Percentiles rank a stretch among this genome's conserved stretches.
phyloP scores from a whole-genome alignment of 108 stramenopile species.

The Nannochloropsis salina region DNA sequence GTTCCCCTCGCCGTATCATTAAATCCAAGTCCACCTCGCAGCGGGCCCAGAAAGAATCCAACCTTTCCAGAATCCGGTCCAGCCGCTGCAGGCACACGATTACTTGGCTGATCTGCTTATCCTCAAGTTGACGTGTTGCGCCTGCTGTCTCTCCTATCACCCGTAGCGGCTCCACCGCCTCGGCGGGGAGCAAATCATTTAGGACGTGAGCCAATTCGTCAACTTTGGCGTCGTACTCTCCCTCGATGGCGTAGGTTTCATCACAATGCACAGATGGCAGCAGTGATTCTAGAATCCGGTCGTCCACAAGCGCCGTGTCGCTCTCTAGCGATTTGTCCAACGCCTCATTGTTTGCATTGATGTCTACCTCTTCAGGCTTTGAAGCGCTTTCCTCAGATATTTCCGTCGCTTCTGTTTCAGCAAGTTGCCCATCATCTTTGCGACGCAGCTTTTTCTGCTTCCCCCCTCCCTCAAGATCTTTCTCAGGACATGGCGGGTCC shows the following conservation, averaged over 20 bases:
- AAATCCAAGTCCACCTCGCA: not conserved
- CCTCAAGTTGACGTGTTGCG: not conserved
- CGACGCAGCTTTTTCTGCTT: not conserved
- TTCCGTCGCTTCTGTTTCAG: not conserved
- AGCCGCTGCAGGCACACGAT: not conserved
- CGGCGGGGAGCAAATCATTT: slow-evolving; percentile 16
- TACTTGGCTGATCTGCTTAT: slow-evolving; percentile 7
- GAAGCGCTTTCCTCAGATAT: not conserved
- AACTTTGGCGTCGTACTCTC: not conserved
- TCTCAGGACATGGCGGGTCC: not conserved
- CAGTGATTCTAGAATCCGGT: not conserved
- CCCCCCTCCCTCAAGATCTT: not conserved
- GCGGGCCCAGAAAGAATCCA: not conserved
- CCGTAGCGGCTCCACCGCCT: slow-evolving; percentile 1
- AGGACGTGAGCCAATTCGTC: not conserved
- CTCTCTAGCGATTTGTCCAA: not conserved
- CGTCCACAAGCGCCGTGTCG: not conserved
- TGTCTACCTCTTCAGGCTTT: not conserved
- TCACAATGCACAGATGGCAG: slow-evolving; percentile 10
- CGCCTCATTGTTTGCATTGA: not conserved
- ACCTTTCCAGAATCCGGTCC: not conserved
- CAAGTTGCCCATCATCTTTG: not conserved
- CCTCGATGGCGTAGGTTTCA: not conserved
- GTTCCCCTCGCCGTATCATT: not conserved
- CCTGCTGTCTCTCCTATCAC: not conserved